These are phyloP conservation scores for Colletotrichum ledebouriae DNA, from an alignment of 2,329 filamentous ascomycete species.

Conservation along the genomic window DNA sequence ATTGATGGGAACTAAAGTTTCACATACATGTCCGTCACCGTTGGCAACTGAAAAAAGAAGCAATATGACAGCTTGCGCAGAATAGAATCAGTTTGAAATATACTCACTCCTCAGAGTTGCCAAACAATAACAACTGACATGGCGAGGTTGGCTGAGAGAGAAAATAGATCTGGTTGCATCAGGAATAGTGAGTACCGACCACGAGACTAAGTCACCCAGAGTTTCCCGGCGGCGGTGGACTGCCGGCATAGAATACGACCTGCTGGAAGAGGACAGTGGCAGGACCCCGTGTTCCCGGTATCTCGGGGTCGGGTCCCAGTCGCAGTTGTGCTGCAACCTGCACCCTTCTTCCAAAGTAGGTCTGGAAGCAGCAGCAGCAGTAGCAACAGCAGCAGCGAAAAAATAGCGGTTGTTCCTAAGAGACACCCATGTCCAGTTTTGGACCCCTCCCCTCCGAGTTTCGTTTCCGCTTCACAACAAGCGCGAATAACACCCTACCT, in stretches of 20 bases:
- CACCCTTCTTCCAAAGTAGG: slow-evolving; percentile 11
- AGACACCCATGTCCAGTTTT: too few species aligned
- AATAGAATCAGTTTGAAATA: neutral
- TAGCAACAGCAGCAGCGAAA: too few species aligned
- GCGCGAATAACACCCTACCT: slow-evolving; percentile 13
- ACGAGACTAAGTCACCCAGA: neutral
- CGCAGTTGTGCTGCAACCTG: slow-evolving; percentile 24
- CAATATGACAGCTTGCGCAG: neutral
- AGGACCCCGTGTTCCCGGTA: slow-evolving; percentile 37
- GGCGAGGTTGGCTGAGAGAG: neutral
- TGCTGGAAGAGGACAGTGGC: slow-evolving; percentile 14
- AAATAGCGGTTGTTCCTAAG: too few species aligned
- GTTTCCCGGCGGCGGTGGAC: neutral
- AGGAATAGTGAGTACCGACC: neutral
- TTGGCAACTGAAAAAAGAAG: slow-evolving; percentile 19
- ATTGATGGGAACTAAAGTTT: neutral
- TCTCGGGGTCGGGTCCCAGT: slow-evolving; percentile 34
- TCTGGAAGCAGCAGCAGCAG: slow-evolving; percentile 23
- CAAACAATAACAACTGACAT: slow-evolving; percentile 2
- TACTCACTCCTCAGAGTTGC: slow-evolving; percentile 1
- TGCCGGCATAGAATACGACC: slow-evolving; percentile 19
- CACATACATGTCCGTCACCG: slow-evolving; percentile 16
- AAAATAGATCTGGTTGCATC: slow-evolving; percentile 14
- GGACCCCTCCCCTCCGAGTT: neutral
- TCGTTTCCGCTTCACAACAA: slow-evolving; percentile 25